Evolutionary conservation across 768 basidiomycete species (phyloP).

Genomic region (Paxillus rubicundulus): DNA sequence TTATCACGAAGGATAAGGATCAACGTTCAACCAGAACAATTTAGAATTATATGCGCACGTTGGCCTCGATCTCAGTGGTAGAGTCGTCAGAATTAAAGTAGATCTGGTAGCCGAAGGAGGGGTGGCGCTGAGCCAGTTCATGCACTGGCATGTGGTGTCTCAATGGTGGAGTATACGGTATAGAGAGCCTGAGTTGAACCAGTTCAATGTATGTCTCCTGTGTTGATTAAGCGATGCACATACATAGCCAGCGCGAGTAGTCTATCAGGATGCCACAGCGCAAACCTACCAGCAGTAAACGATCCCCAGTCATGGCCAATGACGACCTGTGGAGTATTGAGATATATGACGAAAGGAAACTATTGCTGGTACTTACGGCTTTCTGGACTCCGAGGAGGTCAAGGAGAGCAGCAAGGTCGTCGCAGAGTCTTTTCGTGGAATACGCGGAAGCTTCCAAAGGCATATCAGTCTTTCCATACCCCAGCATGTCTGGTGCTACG

Average conservation of each 20-base stretch:
- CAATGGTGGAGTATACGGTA: slow-evolving; percentile 64
- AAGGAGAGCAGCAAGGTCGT: slow-evolving; percentile 64
- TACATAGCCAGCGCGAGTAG: slow-evolving; percentile 59
- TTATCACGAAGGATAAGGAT: slow-evolving; percentile 25
- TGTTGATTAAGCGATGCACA: slow-evolving; percentile 19
- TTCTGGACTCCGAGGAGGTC: slow-evolving; percentile 50
- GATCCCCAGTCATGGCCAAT: slow-evolving; percentile 86
- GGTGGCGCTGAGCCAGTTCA: slow-evolving; percentile 48
- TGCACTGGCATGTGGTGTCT: slow-evolving; percentile 47
- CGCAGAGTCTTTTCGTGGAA: slow-evolving; percentile 54
- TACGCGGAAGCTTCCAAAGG: slow-evolving; percentile 55
- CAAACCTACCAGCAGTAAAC: slow-evolving; percentile 59
- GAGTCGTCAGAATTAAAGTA: slow-evolving; percentile 58
- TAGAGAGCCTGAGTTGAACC: slow-evolving; percentile 48
- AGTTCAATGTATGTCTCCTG: neutral
- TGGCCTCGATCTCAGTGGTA: slow-evolving; percentile 52
- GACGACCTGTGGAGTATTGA: slow-evolving; percentile 43
- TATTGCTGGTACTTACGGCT: slow-evolving; percentile 44
- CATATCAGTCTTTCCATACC: slow-evolving; percentile 67
- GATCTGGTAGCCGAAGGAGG: slow-evolving; percentile 65
- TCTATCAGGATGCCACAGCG: slow-evolving; percentile 69
- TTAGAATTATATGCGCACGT: slow-evolving; percentile 37
- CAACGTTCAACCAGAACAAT: neutral
- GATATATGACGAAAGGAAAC: neutral
- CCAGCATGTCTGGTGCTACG: slow-evolving; percentile 48